phyloP scores from a whole-genome alignment of 129 eudicot species.

The Flaveria sonorensis region DNA sequence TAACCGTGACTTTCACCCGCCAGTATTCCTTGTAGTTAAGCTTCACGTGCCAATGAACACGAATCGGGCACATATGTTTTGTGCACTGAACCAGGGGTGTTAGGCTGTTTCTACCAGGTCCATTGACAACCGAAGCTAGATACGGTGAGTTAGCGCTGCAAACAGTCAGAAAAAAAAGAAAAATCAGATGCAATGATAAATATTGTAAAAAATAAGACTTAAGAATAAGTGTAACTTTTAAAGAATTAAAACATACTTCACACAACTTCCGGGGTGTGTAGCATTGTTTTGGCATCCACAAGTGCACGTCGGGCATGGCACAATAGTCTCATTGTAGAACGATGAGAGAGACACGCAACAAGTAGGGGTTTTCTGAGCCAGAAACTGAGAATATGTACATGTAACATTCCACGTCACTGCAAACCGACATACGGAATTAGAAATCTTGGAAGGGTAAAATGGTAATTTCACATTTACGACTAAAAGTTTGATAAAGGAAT shows the following conservation, averaged over 20 bases:
- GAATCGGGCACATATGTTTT: conserved; percentile 92
- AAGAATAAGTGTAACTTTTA: neutral
- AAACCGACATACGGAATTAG: conserved; percentile 14
- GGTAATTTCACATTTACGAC: conserved; percentile 20
- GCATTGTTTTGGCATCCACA: conserved; percentile 91
- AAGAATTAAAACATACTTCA: conserved; percentile 49
- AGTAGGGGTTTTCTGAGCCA: conserved; percentile 92
- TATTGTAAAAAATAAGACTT: neutral
- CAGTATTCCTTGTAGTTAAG: conserved; percentile 94
- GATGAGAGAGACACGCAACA: conserved; percentile 95
- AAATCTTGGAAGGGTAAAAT: conserved; percentile 22
- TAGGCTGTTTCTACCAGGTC: conserved; percentile 53
- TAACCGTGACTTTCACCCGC: conserved; percentile 89
- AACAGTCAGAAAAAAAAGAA: neutral
- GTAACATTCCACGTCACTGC: conserved; percentile 99
- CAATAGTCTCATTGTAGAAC: conserved; percentile 88
- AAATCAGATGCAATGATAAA: neutral
- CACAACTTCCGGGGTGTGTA: conserved; percentile 88
- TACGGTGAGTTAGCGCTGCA: conserved; percentile 72
- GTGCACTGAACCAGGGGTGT: conserved; percentile 95
- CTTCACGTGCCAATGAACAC: conserved; percentile 97
- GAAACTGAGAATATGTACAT: conserved; percentile 91
- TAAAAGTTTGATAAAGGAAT: conserved; percentile 6
- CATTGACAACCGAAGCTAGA: conserved; percentile 79
- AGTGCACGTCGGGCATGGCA: conserved; percentile 90